These are phyloP conservation scores for Magnusiomyces suaveolens DNA, from an alignment of 1,139 yeast species.

Conservation along the genomic window DNA sequence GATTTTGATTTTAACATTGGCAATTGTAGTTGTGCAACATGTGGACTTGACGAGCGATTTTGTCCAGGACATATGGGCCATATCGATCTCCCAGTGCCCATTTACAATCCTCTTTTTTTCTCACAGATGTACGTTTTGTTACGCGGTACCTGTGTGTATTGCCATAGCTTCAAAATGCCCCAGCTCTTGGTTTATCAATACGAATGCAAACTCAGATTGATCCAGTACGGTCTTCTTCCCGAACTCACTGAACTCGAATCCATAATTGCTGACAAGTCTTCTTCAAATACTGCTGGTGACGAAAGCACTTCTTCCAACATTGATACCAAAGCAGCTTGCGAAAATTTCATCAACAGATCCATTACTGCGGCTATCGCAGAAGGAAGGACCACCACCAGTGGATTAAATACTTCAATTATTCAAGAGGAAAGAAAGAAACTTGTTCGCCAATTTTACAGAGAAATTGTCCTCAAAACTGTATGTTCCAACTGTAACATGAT, in stretches of 20 bases:
- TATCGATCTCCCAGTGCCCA: conserved; percentile 90
- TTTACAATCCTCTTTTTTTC: conserved; percentile 90
- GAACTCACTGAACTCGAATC: conserved; percentile 54
- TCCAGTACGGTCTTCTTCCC: conserved; percentile 80
- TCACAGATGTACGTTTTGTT: conserved; percentile 77
- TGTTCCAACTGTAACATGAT: conserved; percentile 96
- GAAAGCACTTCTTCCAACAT: conserved; percentile 6
- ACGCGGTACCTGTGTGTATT: conserved; percentile 79
- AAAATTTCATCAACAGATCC: conserved; percentile 56
- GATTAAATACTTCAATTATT: conserved; percentile 74
- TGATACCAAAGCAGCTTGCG: conserved; percentile 41
- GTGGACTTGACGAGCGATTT: conserved; percentile 88
- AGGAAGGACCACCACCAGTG: conserved; percentile 58
- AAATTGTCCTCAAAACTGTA: conserved; percentile 63
- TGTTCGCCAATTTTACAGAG: conserved; percentile 67
- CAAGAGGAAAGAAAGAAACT: conserved; percentile 75
- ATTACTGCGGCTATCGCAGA: conserved; percentile 69
- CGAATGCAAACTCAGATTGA: conserved; percentile 66
- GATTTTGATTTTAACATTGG: neutral
- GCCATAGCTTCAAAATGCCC: conserved; percentile 73
- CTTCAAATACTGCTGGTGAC: neutral
- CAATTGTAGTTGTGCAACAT: conserved; percentile 58
- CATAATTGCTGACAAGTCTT: neutral
- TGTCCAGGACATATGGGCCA: conserved; percentile 99
- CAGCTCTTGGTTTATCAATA: conserved; percentile 61